Evolutionary conservation across 257 asterid species (phyloP), one percentile per base, ranked within the genome.

Genomic region (Cruciata laevipes): DNA sequence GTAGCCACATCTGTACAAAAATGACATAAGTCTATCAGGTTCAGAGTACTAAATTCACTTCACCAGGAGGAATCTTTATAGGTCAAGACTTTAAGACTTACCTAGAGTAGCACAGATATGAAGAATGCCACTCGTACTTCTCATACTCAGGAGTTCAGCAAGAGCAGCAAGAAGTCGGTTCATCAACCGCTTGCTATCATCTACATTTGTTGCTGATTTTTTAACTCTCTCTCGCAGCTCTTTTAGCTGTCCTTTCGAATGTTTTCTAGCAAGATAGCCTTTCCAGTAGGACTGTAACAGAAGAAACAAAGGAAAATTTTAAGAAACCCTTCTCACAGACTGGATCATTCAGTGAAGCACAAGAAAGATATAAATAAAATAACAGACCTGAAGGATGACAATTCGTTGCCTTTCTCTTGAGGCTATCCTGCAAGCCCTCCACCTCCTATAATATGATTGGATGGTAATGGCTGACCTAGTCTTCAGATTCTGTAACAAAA

Each of bases 31-130:
- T 21, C 68, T 27, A 18, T 20, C 47, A 25, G 13, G 40, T 10
- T 24, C 16, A 12, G 63, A 53, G 4, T 16, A 7, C 9, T 23
- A n/a, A 52, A 18, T 24, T 27, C 66, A 18, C n/a, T n/a, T 37
- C 67, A 40, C 7, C 3, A 12, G 65, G 18, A 21, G 21, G 11
- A 56, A 14, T 7, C 3, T 12, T 35, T 7, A 58, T 16, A 55
- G 18, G 25, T 27, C 30, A 27, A 27, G 30, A n/a, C 2, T 27
- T 24, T 8, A 35, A 13, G 35, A 44, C 80, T 77, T 76, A 93
- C 99, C 89, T 44, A 94, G 73, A 66, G 96, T 94, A 73, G 95
- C 85, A 78, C 99, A 94, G 13, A 87, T 94, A 55, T 84, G 96
- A 72, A 94, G 81, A 78, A 94, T 88, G 80, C 88, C 84, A 16